These are phyloP conservation scores for Pisolithus albus DNA, from an alignment of 768 basidiomycete species.

Conservation along the genomic window DNA sequence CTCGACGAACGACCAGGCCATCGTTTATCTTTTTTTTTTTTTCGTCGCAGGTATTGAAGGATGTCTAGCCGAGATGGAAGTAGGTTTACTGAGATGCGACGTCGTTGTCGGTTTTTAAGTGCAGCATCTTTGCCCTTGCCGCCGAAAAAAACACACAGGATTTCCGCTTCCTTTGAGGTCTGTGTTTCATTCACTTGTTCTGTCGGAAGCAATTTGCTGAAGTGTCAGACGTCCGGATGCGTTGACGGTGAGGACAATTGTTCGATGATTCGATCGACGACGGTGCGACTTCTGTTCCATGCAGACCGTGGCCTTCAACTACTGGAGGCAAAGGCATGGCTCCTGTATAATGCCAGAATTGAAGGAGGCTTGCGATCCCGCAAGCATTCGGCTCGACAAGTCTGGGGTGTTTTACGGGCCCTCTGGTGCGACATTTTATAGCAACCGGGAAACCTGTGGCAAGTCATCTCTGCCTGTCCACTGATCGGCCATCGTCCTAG, in stretches of 20 bases:
- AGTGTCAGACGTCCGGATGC: not conserved
- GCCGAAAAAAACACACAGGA: conserved; percentile 13
- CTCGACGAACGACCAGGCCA: too few relatives aligned
- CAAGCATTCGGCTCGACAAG: too few relatives aligned
- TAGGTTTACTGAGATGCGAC: not conserved
- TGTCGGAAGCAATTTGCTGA: not conserved
- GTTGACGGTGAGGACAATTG: conserved; percentile 4
- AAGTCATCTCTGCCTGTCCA: too few relatives aligned
- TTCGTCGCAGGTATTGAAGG: too few relatives aligned
- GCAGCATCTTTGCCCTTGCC: conserved; percentile 22
- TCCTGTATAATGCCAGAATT: too few relatives aligned
- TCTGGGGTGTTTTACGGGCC: too few relatives aligned
- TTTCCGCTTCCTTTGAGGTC: conserved; percentile 20
- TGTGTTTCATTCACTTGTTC: conserved; percentile 3
- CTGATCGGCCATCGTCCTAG: too few relatives aligned
- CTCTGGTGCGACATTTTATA: too few relatives aligned
- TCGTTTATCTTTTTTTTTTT: too few relatives aligned
- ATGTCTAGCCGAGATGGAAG: too few relatives aligned
- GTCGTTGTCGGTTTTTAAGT: conserved; percentile 9
- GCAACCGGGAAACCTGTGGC: too few relatives aligned
- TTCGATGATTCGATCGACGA: conserved; percentile 6
- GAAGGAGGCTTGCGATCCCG: too few relatives aligned
- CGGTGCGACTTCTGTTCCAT: conserved; percentile 38
- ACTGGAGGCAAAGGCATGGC: conserved; percentile 39
- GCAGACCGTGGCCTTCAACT: conserved; percentile 76